A percentile compares a stretch with the other conserved stretches of the same genome.
Conservation (phyloP, 495 filamentous ascomycete genomes). For the Apodospora peruviana region DNA sequence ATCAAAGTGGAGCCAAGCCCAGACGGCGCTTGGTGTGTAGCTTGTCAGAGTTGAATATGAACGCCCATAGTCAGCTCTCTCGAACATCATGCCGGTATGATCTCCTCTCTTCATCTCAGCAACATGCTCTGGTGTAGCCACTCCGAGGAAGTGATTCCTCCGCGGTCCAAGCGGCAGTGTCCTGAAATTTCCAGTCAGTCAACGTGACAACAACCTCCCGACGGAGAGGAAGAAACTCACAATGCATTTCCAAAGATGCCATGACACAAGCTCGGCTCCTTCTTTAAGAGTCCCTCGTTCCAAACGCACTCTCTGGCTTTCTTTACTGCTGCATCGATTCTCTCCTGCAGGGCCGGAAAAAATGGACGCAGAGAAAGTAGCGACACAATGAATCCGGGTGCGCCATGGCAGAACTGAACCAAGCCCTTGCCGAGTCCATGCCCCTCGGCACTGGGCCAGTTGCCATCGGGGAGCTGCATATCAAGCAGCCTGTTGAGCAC, state of each 20-base stretch:
- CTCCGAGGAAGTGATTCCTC: slow-evolving; percentile 46
- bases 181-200: slow-evolving; percentile 9
- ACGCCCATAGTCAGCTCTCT: slow-evolving; percentile 23
- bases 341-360: slow-evolving; percentile 41
- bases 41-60: slow-evolving; percentile 22
- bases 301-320: slow-evolving; percentile 43
- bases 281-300: slow-evolving; percentile 50
- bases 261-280: slow-evolving; percentile 60
- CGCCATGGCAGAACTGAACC: slow-evolving; percentile 65
- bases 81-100: slow-evolving; percentile 17
- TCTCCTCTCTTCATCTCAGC: slow-evolving; percentile 41
- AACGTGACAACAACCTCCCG: not conserved
- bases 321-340: slow-evolving; percentile 43
- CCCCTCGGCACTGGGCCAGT: slow-evolving; percentile 35
- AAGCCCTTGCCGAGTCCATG: slow-evolving; percentile 28
- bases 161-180: slow-evolving; percentile 20
- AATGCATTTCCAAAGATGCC: slow-evolving; percentile 60
- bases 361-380: slow-evolving; percentile 41
- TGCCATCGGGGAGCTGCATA: slow-evolving; percentile 35
- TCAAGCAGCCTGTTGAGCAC: slow-evolving; percentile 41
- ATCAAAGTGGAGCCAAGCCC: slow-evolving; percentile 22
- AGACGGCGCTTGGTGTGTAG: slow-evolving; percentile 23
- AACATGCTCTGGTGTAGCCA: slow-evolving; percentile 45
- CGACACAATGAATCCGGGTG: slow-evolving; percentile 54
- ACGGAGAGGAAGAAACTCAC: slow-evolving; percentile 6